Evolutionary conservation across 768 basidiomycete genomes (phyloP), one percentile per base, ranked within the genome.

Genomic region (Trametes sanguinea): DNA sequence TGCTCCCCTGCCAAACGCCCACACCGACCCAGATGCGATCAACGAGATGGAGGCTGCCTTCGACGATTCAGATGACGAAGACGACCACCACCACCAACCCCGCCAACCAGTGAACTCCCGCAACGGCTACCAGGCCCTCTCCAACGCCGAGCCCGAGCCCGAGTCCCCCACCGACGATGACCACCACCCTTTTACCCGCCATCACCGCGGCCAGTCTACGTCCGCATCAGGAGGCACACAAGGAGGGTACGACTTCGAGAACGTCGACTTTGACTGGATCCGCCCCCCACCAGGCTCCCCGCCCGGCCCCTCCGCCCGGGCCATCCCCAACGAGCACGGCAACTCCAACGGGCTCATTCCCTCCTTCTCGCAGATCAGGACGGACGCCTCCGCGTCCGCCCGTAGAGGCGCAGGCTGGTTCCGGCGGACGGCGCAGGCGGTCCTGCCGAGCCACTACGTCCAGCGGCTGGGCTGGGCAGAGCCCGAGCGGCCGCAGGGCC

Each of bases 41-140:
- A 72, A 80, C 61, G 88, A 94, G 77, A 86, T 95, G 83, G 89
- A 94, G 70, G 92, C 92, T 27, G 92, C 94, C 2, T 95, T 95
- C 66, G 87, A 88, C 72, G 89, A 90, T 66, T 83, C 85, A 4
- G 91, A 92, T 57, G 87, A 87, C 63, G 86, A 89, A 50, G 85
- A 85, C 60, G 77, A 78, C 40, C 17, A 81, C 75, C 39, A 84
- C 75, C 39, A 84, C 11, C 35, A 37, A 6, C 35, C 35, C 35
- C 35, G 35, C 84, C 56, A 81, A 80, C 55, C 53, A 10, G 14
- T 54, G 50, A 61, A 46, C 55, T 30, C 60, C 50, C 67, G 64
- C 64, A 65, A 68, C 60, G 67, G 67, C 52, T 68, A 68, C 67
- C 64, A 65, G 44, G 47, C 64, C 37, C 64, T 68, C 47, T 58